These are phyloP conservation scores for Citrus glauca DNA, from an alignment of 345 rosid species.

Conservation along the genomic window DNA sequence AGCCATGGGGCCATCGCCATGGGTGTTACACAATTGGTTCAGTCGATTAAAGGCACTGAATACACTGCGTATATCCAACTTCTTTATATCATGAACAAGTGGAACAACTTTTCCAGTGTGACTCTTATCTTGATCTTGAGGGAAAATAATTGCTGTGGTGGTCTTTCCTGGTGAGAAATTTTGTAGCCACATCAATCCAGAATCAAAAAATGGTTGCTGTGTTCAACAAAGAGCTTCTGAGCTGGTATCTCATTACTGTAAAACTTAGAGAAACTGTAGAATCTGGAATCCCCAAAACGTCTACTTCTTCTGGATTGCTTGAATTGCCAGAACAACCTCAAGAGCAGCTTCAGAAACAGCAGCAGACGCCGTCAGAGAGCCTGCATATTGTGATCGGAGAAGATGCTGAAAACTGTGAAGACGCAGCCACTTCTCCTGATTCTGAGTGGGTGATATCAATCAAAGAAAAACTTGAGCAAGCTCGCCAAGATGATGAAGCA, in stretches of 20 bases:
- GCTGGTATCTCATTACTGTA: slow-evolving; percentile 72
- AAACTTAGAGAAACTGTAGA: slow-evolving; percentile 66
- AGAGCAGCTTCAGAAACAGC: slow-evolving; percentile 21
- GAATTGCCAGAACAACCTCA: slow-evolving; percentile 22
- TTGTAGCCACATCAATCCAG: slow-evolving; percentile 8
- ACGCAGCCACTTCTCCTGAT: slow-evolving; percentile 27
- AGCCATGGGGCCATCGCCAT: slow-evolving; percentile 17
- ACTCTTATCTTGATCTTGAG: not conserved
- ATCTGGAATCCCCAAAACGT: slow-evolving; percentile 33
- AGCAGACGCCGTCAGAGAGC: slow-evolving; percentile 27
- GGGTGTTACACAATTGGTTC: slow-evolving; percentile 6
- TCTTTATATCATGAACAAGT: not conserved
- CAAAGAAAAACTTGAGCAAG: slow-evolving; percentile 56
- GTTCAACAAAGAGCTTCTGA: slow-evolving; percentile 61
- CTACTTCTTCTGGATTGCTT: slow-evolving; percentile 11
- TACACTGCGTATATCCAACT: not conserved
- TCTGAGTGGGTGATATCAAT: slow-evolving; percentile 70
- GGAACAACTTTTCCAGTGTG: not conserved
- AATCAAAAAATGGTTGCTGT: slow-evolving; percentile 52
- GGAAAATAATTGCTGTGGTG: not conserved
- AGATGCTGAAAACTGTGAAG: slow-evolving; percentile 21
- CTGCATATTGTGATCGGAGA: slow-evolving; percentile 21
- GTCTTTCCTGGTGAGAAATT: not conserved
- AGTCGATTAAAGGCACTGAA: not conserved
- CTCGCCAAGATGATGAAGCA: slow-evolving; percentile 54